A percentile compares a stretch with the other conserved stretches of the same genome.
phyloP scores from a whole-genome alignment of 1,284 basidiomycete species.

The Ganoderma meredithae region DNA sequence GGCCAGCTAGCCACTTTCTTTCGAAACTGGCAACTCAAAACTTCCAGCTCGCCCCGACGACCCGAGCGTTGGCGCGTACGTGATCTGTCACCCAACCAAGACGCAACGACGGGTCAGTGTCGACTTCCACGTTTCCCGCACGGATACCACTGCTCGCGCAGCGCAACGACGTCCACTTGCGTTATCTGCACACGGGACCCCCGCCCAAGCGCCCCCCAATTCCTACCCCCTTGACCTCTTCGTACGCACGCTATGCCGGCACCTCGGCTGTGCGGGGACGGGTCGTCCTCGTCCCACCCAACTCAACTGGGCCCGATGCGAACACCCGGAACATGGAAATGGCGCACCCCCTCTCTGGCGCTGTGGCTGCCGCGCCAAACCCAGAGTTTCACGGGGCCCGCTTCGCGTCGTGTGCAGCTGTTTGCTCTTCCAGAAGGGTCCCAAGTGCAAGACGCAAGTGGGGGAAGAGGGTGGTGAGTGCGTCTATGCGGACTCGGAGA shows the following conservation, averaged over 20 bases:
- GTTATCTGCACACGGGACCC: conserved; percentile 9
- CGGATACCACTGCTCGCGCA: conserved; percentile 10
- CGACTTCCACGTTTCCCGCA: conserved; percentile 10
- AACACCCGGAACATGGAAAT: conserved; percentile 20
- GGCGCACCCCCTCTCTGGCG: conserved; percentile 16
- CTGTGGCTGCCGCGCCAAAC: conserved; percentile 11
- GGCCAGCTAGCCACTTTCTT: not conserved
- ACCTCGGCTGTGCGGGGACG: not conserved
- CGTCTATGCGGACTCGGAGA: conserved; percentile 13
- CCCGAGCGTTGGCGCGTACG: conserved; percentile 4
- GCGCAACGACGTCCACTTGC: not conserved
- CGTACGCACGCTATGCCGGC: not conserved
- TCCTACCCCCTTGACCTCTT: not conserved
- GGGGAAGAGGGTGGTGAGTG: conserved; percentile 7
- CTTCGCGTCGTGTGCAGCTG: conserved; percentile 25
- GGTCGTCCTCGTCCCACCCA: not conserved
- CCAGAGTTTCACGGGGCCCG: conserved; percentile 20
- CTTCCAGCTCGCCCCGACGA: not conserved
- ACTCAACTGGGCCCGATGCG: conserved; percentile 27
- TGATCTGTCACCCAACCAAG: conserved; percentile 12
- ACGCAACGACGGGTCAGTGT: conserved; percentile 11
- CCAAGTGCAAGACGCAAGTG: conserved; percentile 1
- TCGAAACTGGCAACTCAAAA: not conserved
- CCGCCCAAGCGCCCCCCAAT: conserved; percentile 16
- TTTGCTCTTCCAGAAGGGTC: conserved; percentile 30